Base-by-base conservation (phyloP, 306 rosid species). In the Quercus engelmannii region DNA sequence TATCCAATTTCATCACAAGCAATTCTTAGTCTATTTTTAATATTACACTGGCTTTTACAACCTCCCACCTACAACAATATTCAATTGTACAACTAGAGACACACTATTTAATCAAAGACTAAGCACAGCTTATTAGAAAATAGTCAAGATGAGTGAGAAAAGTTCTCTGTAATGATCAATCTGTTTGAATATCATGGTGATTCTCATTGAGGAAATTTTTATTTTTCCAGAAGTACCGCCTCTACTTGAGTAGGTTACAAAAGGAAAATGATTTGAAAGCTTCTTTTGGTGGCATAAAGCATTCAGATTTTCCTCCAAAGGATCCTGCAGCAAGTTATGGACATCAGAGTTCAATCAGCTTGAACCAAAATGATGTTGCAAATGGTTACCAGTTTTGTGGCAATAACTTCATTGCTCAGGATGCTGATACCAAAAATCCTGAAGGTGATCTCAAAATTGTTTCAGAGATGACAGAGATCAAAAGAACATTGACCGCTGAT, bases 241-340 rank as follows among this genome's bases (percentile, higher is more conserved):
- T 96, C 76, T 96, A 96, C 87, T 80, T 93, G 94, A 85, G 94
- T 77, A 83, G 99, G 86, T 82, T 96, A 77, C 98, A 89, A 78
- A 96, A 91, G 75, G 97, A 91, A 38, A 87, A 82, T 18, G 96
- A 90, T 18, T 84, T 76, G 10, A 93, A 86, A 83, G 78, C 93
- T 83, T 73, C 88, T 76, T 84, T 88, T 52, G 83, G 82, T 64
- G 99, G 93, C 69, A 76, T 78, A 76, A 95, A 91, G 84, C 92
- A 63, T 80, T 69, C 90, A 0, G 98, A 95, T 73, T 81, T 79
- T 43, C 51, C 87, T 76, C 55, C 89, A n/a, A 91, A 86, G 78
- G 98, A 90, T 74, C 78, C 85, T 76, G 64, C 85, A 35, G 92
- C 82, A 81, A 81, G 80, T 82, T 85, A 88, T 38, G 79, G 86